phyloP scores from a whole-genome alignment of 768 basidiomycete genomes.

The Sistotremastrum suecicum region DNA sequence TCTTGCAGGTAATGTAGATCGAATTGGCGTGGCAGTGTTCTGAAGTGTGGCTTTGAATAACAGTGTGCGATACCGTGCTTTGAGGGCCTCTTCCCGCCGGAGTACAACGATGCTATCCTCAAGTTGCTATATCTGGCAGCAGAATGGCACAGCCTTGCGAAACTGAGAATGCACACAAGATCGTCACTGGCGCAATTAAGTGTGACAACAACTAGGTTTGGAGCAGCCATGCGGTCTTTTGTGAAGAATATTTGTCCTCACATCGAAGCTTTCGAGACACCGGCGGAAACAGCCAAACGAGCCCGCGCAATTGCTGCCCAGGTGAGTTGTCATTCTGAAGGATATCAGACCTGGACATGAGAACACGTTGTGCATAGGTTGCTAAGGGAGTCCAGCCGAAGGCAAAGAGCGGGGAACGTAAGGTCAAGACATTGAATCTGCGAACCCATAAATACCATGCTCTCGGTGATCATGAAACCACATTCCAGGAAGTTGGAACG shows the following conservation, averaged over 20 bases:
- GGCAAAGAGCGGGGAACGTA: background rate
- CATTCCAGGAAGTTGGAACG: background rate
- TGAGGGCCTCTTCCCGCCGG: constrained; percentile 12
- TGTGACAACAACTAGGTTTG: constrained; percentile 6
- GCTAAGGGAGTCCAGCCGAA: too few species aligned
- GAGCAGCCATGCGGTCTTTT: constrained; percentile 13
- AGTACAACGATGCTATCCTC: constrained; percentile 12
- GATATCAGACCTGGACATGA: too few species aligned
- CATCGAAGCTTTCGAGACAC: constrained; percentile 15
- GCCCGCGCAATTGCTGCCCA: background rate
- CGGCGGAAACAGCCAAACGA: constrained; percentile 11
- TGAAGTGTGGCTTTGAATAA: too few species aligned
- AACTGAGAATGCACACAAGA: constrained; percentile 25
- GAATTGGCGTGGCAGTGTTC: too few species aligned
- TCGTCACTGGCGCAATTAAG: constrained; percentile 11
- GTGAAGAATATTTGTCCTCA: constrained; percentile 10
- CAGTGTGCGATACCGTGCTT: constrained; percentile 14
- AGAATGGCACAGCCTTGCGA: constrained; percentile 26
- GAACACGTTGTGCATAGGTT: too few species aligned
- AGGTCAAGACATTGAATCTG: constrained; percentile 11
- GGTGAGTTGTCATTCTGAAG: background rate
- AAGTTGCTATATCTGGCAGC: constrained; percentile 21
- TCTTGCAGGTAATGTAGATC: constrained; percentile 8
- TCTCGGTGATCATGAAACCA: background rate
- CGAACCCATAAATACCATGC: constrained; percentile 1